Conservation (phyloP, 805 yeast species). For the Cephaloascus fragrans region DNA sequence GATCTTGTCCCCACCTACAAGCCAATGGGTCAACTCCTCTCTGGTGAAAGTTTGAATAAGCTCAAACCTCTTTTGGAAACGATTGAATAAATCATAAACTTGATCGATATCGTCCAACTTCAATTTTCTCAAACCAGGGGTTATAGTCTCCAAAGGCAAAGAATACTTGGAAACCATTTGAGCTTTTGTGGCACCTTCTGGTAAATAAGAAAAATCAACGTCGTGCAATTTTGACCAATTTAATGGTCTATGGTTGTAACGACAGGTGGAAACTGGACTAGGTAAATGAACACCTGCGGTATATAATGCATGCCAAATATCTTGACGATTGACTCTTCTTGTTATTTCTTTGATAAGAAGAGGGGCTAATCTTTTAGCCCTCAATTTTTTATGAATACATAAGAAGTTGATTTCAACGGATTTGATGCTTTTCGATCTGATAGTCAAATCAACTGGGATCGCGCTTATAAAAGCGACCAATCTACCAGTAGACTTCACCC, state of each 20-base stretch:
- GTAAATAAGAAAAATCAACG: conserved; percentile 82
- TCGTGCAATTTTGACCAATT: conserved; percentile 87
- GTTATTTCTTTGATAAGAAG: conserved; percentile 90
- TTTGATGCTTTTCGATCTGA: conserved; percentile 44
- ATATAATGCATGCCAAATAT: conserved; percentile 93
- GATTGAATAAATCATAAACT: conserved; percentile 47
- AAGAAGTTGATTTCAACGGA: conserved; percentile 89
- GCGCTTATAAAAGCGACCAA: conserved; percentile 91
- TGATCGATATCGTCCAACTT: conserved; percentile 50
- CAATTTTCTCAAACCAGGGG: conserved; percentile 51
- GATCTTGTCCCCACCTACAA: background rate
- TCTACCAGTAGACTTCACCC: conserved; percentile 68
- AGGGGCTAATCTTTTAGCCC: conserved; percentile 93
- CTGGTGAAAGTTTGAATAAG: conserved; percentile 59
- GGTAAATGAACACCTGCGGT: conserved; percentile 91
- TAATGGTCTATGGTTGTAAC: conserved; percentile 89
- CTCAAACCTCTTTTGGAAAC: conserved; percentile 63
- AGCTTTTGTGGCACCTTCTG: conserved; percentile 56
- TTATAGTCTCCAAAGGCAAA: conserved; percentile 39
- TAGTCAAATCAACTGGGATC: conserved; percentile 62
- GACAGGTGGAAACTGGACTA: conserved; percentile 79
- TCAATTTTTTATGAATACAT: conserved; percentile 87
- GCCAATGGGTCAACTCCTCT: conserved; percentile 73
- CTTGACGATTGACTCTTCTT: conserved; percentile 72
- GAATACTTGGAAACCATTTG: conserved; percentile 56